Conservation (phyloP, 768 basidiomycete species). For the Pisolithus marmoratus region DNA sequence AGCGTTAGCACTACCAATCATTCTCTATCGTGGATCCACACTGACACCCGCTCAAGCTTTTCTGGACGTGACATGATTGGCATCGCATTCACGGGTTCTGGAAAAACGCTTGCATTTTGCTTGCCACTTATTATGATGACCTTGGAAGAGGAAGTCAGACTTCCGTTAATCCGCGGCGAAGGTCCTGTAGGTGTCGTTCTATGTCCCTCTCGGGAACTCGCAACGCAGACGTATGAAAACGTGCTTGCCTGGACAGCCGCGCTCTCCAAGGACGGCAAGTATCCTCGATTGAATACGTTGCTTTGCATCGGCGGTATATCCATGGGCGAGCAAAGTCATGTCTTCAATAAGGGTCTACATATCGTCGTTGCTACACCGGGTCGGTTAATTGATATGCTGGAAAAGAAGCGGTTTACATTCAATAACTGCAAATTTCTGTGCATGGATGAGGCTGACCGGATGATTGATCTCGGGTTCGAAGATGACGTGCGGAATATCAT, state of each 20-base stretch:
- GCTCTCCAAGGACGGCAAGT: conserved; percentile 71
- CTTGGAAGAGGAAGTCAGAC: conserved; percentile 85
- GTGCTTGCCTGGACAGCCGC: conserved; percentile 80
- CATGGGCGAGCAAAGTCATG: conserved; percentile 96
- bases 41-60: conserved; percentile 49
- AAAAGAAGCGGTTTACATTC: conserved; percentile 90
- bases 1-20: conserved; percentile 52
- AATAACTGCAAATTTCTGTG: conserved; percentile 94
- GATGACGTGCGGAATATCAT: conserved; percentile 98
- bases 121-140: conserved; percentile 97
- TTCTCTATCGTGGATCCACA: neutral
- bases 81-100: conserved; percentile 98
- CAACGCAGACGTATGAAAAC: conserved; percentile 96
- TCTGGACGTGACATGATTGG: conserved; percentile 97
- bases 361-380: conserved; percentile 97
- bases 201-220: conserved; percentile 95
- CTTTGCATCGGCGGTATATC: conserved; percentile 97
- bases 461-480: conserved; percentile 99
- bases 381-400: conserved; percentile 94
- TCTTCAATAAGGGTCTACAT: conserved; percentile 86
- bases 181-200: conserved; percentile 96
- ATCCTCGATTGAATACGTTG: conserved; percentile 82
- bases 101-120: conserved; percentile 98
- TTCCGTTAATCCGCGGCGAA: conserved; percentile 89
- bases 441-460: conserved; percentile 99